Base-by-base conservation (phyloP, 192 early-diverging fungal species). In the Podila horticola region DNA sequence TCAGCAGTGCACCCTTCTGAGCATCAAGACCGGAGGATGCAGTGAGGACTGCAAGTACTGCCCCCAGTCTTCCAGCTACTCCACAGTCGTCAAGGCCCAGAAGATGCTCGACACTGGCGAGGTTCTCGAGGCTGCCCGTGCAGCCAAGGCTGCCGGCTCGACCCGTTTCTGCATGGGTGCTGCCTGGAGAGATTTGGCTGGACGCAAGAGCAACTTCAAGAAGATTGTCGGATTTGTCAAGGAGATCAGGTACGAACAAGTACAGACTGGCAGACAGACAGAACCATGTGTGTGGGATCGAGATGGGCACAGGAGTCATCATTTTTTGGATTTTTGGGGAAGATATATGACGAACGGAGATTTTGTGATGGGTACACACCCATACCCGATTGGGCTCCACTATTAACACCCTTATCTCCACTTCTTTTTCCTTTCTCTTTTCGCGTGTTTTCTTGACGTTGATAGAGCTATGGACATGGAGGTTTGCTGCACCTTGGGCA, bases 161-260 rank as follows among this genome's bases (percentile, higher is more conserved):
- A 93, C 92, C 36, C 88, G 94, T 55, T 95, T 95, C 85, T 95
- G 94, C 77, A 95, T 95, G 94, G 94, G 94, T 66, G 93, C 94
- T 66, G 94, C 94, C 22, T 95, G 94, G 94, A 85, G 94, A 74
- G 93, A 94, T 74, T 70, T 94, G 48, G 83, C 90, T 29, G 94
- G 94, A 49, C 89, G 94, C 51, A 95, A 94, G 82, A 89, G 87
- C 69, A 94, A 95, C 90, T 93, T 95, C 83, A 93, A 92, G 60
- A 89, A 90, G 73, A 93, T 95, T 83, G 71, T 92, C 24, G 77
- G 83, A 55, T 91, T 93, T 72, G 92, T 95, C 49, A 88, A 86
- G 55, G 91, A 93, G 71, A 94, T 95, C 83, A 88, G 90, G 89
- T 91, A 82, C 69, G 75, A 58, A 36, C 22, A 24, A 58, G 8